Base-by-base conservation (phyloP, 768 basidiomycete genomes). In the Leucosporidium scottii region DNA sequence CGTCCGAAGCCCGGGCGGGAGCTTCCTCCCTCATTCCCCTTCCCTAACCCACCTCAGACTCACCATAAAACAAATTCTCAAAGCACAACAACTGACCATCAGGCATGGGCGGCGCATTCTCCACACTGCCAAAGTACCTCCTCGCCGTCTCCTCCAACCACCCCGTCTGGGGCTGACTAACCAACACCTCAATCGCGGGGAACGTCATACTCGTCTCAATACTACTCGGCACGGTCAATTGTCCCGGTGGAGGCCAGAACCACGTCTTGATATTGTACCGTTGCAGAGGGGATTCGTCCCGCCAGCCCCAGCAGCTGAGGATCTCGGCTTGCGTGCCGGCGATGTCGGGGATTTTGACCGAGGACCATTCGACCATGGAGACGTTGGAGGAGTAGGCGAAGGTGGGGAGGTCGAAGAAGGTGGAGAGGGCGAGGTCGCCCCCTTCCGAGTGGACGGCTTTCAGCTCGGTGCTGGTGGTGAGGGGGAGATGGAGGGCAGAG, bases 261-360 rank as follows among this genome's bases (percentile, higher is more conserved):
- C 54, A 23, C 23, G 70, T 71, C 57, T 71, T 49, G 66, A 67
- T 57, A 61, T 71, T 71, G 70, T 71, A 71, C 5, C 70, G 70
- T 21, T 23, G 18, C 27, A 71, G 47, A 2, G 70, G 70, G 21
- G 61, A 60, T 30, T 65, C 64, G 56, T 71, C 64, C 12, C 64
- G n/a, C 59, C 63, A 67, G 30, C 70, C 70, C 70, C 70, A 71
- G 57, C 70, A 71, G 21, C 63, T 65, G 31, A 71, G 66, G 17
- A n/a, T 17, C 53, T 71, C 70, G 18, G 4, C 20, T 48, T 62
- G 63, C 10, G 66, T 71, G 30, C 70, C 70, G 25, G 61, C 44
- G 50, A 64, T 63, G 66, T 71, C 66, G 56, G 66, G 66, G 44
- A 71, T 67, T 61, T 71, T 71, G 70, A 67, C 66, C 56, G 67